Conservation (phyloP, 768 basidiomycete species). For the Suillus spraguei region DNA sequence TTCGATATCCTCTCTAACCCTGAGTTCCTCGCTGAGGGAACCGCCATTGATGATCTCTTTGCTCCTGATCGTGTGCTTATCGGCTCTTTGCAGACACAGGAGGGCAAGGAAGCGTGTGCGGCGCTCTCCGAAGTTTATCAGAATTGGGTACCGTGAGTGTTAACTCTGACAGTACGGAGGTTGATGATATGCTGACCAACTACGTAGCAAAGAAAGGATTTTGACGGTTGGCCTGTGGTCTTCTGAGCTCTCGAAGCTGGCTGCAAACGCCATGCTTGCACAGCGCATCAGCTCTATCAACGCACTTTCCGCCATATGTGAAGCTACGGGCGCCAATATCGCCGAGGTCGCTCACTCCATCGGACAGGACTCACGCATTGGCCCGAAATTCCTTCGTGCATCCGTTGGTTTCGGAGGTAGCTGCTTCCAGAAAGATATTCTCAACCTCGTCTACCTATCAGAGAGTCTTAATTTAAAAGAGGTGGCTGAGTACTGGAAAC, state of each 20-base stretch:
- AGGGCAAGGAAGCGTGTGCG: conserved; percentile 80
- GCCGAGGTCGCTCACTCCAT: conserved; percentile 96
- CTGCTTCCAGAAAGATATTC: conserved; percentile 99
- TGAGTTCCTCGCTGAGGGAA: conserved; percentile 98
- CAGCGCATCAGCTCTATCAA: conserved; percentile 99
- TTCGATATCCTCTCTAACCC: conserved; percentile 99
- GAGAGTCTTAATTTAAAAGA: conserved; percentile 95
- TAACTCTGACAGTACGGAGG: conserved; percentile 5
- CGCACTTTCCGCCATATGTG: conserved; percentile 97
- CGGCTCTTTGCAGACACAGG: conserved; percentile 88
- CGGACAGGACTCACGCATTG: conserved; percentile 90
- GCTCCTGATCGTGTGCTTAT: conserved; percentile 95
- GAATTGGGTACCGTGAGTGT: conserved; percentile 92
- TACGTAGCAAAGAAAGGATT: conserved; percentile 66
- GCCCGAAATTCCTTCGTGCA: conserved; percentile 93
- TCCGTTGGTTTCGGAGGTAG: conserved; percentile 97
- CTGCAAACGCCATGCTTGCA: conserved; percentile 99
- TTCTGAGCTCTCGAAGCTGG: conserved; percentile 97
- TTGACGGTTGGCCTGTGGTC: conserved; percentile 98
- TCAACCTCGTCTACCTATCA: conserved; percentile 96
- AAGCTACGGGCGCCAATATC: conserved; percentile 97
- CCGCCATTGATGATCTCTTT: conserved; percentile 89
- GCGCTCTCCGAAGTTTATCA: conserved; percentile 83
- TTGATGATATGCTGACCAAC: conserved; percentile 10
- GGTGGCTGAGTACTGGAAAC: conserved; percentile 96